These are phyloP conservation scores for Diaporthe eres DNA, from an alignment of 2,329 filamentous ascomycete species.

Conservation along the genomic window DNA sequence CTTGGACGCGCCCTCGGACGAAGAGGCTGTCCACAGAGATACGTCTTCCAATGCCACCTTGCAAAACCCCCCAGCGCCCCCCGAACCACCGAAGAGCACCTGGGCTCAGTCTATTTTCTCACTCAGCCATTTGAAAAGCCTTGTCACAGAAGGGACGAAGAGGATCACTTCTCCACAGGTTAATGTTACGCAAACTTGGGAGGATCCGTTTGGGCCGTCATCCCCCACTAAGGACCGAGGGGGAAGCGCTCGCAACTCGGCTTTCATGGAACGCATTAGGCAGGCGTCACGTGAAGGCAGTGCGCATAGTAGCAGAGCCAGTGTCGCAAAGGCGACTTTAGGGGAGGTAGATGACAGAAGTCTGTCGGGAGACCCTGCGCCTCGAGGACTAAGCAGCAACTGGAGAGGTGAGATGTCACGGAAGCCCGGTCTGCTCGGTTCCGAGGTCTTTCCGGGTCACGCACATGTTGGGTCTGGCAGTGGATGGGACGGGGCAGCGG, in stretches of 20 bases:
- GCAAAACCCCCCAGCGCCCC: conserved; percentile 15
- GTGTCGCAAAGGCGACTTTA: not conserved
- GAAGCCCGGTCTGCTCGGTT: not conserved
- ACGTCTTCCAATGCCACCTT: conserved; percentile 24
- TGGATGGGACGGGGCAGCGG: conserved; percentile 45
- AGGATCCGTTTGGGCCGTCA: conserved; percentile 42
- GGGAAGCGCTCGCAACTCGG: conserved; percentile 39
- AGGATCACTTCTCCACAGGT: conserved; percentile 48
- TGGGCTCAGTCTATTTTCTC: conserved; percentile 49
- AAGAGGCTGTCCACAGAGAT: conserved; percentile 33
- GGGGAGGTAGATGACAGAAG: conserved; percentile 39
- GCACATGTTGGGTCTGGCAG: not conserved
- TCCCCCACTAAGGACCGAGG: conserved; percentile 31
- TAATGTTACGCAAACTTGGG: conserved; percentile 35
- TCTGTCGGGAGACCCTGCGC: conserved; percentile 9
- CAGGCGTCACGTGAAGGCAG: conserved; percentile 39
- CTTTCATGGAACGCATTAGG: conserved; percentile 41
- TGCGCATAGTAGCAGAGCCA: conserved; percentile 32
- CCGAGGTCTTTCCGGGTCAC: not conserved
- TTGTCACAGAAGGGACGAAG: conserved; percentile 50
- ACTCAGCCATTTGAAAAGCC: conserved; percentile 50
- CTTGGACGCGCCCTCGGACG: conserved; percentile 46
- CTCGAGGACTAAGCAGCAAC: conserved; percentile 2
- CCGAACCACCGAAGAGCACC: conserved; percentile 43
- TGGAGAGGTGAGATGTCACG: conserved; percentile 8